A percentile compares a stretch with the other conserved stretches of the same genome.
Conservation (phyloP, 208 protist genomes). For the Crithidia bombi region DNA sequence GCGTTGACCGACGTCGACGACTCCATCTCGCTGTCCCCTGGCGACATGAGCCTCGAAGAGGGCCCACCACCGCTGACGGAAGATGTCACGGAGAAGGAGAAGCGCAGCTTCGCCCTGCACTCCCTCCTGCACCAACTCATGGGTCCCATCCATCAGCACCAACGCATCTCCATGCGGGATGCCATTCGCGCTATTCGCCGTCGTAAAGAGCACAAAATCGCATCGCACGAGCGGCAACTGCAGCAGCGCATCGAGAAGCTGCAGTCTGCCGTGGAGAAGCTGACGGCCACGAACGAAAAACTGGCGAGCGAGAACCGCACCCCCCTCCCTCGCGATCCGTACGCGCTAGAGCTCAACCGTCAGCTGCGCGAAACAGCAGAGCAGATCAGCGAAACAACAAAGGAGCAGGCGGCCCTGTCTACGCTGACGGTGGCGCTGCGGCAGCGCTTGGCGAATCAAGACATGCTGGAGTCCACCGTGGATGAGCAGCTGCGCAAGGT, state of each 20-base stretch:
- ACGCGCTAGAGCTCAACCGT: constrained; percentile 64
- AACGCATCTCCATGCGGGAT: constrained; percentile 45
- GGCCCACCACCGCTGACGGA: constrained; percentile 21
- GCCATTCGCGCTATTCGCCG: constrained; percentile 38
- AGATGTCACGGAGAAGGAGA: constrained; percentile 18
- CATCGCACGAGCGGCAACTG: constrained; percentile 19
- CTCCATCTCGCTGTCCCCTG: constrained; percentile 22
- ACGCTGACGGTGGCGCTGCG: constrained; percentile 53
- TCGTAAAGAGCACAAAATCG: constrained; percentile 39
- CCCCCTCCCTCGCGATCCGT: constrained; percentile 71
- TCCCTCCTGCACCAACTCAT: constrained; percentile 42
- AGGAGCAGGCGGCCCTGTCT: constrained; percentile 48
- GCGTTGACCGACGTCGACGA: constrained; percentile 26
- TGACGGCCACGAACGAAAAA: constrained; percentile 44
- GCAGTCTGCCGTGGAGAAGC: constrained; percentile 39
- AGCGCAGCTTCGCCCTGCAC: constrained; percentile 40
- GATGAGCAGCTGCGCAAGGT: constrained; percentile 69
- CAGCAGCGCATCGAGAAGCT: constrained; percentile 43
- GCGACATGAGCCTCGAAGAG: constrained; percentile 30
- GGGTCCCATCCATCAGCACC: constrained; percentile 29
- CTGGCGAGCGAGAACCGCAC: constrained; percentile 71
- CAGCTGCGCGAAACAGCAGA: constrained; percentile 64
- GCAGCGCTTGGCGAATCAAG: constrained; percentile 63
- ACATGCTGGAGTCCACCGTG: constrained; percentile 67
- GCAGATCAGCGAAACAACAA: constrained; percentile 42